A percentile compares a stretch with the other conserved stretches of the same genome.
These are phyloP conservation scores for Carpinus viminea DNA, from an alignment of 306 rosid species.

Conservation along the genomic window DNA sequence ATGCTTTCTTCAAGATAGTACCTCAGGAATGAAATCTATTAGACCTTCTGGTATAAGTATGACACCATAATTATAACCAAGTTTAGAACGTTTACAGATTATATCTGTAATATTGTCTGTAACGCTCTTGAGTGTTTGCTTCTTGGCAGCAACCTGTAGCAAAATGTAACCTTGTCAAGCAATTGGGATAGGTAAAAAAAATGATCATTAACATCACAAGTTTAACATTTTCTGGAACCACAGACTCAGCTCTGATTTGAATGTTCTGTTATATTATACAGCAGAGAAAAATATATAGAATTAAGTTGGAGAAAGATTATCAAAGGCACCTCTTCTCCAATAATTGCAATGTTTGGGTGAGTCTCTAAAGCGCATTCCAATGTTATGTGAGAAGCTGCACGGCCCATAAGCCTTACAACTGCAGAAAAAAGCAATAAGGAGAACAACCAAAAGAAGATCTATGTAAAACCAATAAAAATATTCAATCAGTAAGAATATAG, in stretches of 20 bases:
- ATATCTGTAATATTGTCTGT: constrained; percentile 86
- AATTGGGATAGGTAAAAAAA: too few species aligned
- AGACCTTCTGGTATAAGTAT: constrained; percentile 97
- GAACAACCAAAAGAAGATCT: not conserved
- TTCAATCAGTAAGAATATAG: not conserved
- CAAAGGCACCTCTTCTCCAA: constrained; percentile 88
- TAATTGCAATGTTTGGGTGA: constrained; percentile 88
- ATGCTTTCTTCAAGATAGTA: constrained; percentile 34
- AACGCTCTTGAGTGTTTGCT: constrained; percentile 85
- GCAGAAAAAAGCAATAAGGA: constrained; percentile 28
- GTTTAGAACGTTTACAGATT: constrained; percentile 68
- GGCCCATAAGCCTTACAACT: constrained; percentile 99
- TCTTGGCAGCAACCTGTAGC: constrained; percentile 89
- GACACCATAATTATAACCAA: constrained; percentile 84
- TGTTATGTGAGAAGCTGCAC: constrained; percentile 98
- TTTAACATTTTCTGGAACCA: too few species aligned
- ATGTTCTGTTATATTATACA: not conserved
- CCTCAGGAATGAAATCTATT: constrained; percentile 99
- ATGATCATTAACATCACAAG: not conserved
- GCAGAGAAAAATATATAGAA: not conserved
- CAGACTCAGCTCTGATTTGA: not conserved
- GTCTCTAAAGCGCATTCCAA: constrained; percentile 96
- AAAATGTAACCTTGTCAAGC: constrained; percentile 27
- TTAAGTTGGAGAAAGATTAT: not conserved
- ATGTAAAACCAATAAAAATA: too few species aligned